phyloP scores from a whole-genome alignment of 2,329 filamentous ascomycete species.

The Dothideomycetes sp. region DNA sequence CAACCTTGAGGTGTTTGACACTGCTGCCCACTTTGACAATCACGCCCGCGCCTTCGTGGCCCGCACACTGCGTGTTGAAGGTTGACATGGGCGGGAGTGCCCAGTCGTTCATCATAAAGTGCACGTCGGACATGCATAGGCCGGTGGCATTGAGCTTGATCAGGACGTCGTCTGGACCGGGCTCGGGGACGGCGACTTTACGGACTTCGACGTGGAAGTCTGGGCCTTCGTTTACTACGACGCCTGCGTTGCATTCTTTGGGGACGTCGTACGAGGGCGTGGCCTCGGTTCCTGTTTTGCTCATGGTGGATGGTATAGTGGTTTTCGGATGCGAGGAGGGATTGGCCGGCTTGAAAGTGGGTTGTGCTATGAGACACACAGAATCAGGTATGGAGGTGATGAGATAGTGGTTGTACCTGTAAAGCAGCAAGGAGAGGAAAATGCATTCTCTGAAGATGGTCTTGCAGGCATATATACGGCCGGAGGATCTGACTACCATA shows the following conservation, averaged over 20 bases:
- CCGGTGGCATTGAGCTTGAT: constrained; percentile 48
- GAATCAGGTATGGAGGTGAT: too few relatives aligned
- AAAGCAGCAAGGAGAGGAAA: too few relatives aligned
- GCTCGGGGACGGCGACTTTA: constrained; percentile 37
- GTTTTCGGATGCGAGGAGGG: too few relatives aligned
- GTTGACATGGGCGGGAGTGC: constrained; percentile 34
- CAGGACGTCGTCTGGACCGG: constrained; percentile 44
- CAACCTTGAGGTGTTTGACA: constrained; percentile 42
- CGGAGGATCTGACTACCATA: too few relatives aligned
- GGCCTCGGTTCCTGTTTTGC: not conserved
- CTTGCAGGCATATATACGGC: too few relatives aligned
- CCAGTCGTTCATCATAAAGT: constrained; percentile 47
- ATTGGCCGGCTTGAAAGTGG: too few relatives aligned
- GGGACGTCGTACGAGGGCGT: constrained; percentile 27
- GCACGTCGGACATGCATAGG: constrained; percentile 46
- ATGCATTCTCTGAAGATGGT: too few relatives aligned
- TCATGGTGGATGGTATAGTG: too few relatives aligned
- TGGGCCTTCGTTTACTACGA: constrained; percentile 39
- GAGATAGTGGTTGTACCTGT: too few relatives aligned
- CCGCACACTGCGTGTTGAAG: constrained; percentile 30
- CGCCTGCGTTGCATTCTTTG: constrained; percentile 39
- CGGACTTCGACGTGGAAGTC: constrained; percentile 38
- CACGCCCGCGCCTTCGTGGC: constrained; percentile 47
- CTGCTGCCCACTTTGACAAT: constrained; percentile 45
- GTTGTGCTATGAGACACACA: too few relatives aligned